Evolutionary conservation across 73 alveolate species (phyloP).

Genomic region (Stentor roeselii): DNA sequence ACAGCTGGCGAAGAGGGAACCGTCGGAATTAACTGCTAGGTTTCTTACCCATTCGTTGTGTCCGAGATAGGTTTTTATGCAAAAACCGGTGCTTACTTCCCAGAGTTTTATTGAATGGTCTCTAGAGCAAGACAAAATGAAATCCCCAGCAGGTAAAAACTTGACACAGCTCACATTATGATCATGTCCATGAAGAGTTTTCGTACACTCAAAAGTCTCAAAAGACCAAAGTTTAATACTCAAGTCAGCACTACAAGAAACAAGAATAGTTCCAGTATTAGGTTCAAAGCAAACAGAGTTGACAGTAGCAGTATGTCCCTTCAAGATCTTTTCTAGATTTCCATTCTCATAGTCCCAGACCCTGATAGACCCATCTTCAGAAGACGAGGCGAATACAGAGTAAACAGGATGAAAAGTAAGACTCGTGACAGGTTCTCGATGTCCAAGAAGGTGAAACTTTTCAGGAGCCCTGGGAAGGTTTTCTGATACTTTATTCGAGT

Average conservation of each 20-base stretch:
- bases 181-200: slow-evolving; percentile 92
- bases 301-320: slow-evolving; percentile 85
- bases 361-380: slow-evolving; percentile 80
- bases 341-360: slow-evolving; percentile 88
- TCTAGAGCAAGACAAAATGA: slow-evolving; percentile 74
- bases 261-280: slow-evolving; percentile 56
- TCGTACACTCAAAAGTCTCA: slow-evolving; percentile 55
- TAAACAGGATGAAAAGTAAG: slow-evolving; percentile 69
- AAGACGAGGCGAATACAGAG: slow-evolving; percentile 68
- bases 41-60: slow-evolving; percentile 90
- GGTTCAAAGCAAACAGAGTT: slow-evolving; percentile 79
- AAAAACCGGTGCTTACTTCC: slow-evolving; percentile 86
- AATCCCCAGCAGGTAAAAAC: slow-evolving; percentile 79
- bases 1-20: slow-evolving; percentile 71
- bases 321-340: slow-evolving; percentile 66
- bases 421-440: slow-evolving; percentile 67
- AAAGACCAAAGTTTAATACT: slow-evolving; percentile 87
- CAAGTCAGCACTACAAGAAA: slow-evolving; percentile 79
- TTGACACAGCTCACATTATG: slow-evolving; percentile 82
- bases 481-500: background rate
- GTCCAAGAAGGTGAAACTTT: slow-evolving; percentile 73
- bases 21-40: slow-evolving; percentile 60
- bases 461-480: slow-evolving; percentile 63
- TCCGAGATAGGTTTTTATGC: slow-evolving; percentile 72
- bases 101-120: slow-evolving; percentile 89